Evolutionary conservation across 2,329 filamentous ascomycete genomes (phyloP), one percentile per base, ranked within the genome.

Genomic region (Trichoderma sp.): DNA sequence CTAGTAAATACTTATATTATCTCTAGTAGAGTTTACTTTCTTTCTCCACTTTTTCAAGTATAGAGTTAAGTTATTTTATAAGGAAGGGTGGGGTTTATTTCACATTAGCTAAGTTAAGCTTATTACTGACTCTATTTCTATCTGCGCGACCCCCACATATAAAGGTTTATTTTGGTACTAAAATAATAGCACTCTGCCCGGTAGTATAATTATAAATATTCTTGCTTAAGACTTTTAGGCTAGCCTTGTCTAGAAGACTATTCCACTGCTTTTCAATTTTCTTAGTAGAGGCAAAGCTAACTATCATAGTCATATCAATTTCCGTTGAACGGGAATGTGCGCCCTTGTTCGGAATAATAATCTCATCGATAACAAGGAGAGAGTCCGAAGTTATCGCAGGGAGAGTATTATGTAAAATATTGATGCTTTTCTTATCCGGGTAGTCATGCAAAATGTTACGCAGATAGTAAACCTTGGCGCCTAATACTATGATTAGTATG

Each of bases 371-470:
- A 53, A 73, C 53, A 34, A 75, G 66, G 32, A 73, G 64, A 65
- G 70, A 73, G n/a, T 70, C 34, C 1, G 67, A 12, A 2, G 66
- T 67, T 68, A 75, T 71, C 54, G 72, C 73, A 1, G 65, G 48
- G 0, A 68, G 10, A 25, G 72, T 69, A 9, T 70, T 39, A 32
- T 67, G 32, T 7, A 76, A 64, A 22, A 75, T 76, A 22, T 61
- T 37, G 37, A 73, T 61, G 59, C 72, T 74, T 10, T 70, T 70
- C 45, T 69, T 70, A 48, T 74, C 73, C 32, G 73, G 68, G 37
- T 74, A 68, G 48, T 76, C 73, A 67, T 75, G 74, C 61, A 76
- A 45, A 19, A 76, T 73, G n/a, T 74, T 70, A 32, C 74, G 73
- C 45, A 75, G 74, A 63, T 76, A 76, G 60, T 74, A 75, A 5